Base-by-base conservation (phyloP, 2,329 filamentous ascomycete species). In the Fusarium goolgardi region DNA sequence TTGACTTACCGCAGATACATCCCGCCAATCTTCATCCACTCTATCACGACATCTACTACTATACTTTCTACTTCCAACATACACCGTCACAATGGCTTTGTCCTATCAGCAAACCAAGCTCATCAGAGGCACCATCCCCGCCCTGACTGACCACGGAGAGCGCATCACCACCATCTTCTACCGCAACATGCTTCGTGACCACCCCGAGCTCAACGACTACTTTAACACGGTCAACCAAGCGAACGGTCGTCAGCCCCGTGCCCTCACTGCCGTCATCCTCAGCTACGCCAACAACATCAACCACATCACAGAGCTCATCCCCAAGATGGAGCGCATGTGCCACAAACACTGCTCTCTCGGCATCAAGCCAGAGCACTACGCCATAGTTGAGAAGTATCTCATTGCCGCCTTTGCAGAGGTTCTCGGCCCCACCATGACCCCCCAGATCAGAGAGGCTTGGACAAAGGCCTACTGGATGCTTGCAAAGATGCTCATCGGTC, bases 311-410 rank as follows among this genome's bases (percentile, higher is more conserved):
- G 84, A 86, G 75, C 76, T 86, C 50, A 82, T 83, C 35, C 82
- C 83, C 45, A 84, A 82, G 65, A 80, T 86, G 53, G 85, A 86
- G 76, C 82, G 84, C 29, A 83, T 86, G 71, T 91, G 89, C 76
- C 87, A 93, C 76, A 93, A 93, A 78, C 91, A 94, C 76, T 90
- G 86, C 61, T 91, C 88, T 1, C 82, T 94, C 3, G 87, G 87
- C 71, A 88, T 94, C 74, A 82, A 81, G 56, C 85, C 90, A 0
- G 88, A 91, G 39, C 88, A 93, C 65, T 94, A 93, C 77, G 82
- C 84, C 34, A 85, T 92, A 43, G 90, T 94, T 5, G 91, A 88
- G 56, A 86, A 87, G 72, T 88, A 91, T 73, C 83, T 94, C 15
- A 82, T 94, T 43, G 82, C 84, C 27, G 88, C 91, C 2, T 91